Base-by-base conservation (phyloP, 116 monocot genomes). In the Posidonia oceanica region DNA sequence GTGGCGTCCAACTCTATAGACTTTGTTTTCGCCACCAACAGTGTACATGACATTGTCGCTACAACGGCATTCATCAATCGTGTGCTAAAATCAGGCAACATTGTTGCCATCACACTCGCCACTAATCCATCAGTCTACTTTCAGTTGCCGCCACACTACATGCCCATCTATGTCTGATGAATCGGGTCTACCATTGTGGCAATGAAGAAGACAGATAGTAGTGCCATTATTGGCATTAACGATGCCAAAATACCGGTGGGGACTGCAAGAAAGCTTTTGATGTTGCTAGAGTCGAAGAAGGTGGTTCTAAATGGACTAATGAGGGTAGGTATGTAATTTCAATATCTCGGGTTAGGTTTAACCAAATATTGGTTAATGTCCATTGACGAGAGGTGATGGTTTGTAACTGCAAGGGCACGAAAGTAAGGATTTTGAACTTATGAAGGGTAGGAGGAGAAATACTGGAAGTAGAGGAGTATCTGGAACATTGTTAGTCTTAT, bases 251-350 rank as follows among this genome's bases (percentile, higher is more conserved):
- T 6, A 14, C 54, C 4, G 52, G 13, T 52, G 72, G 37, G 16
- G 62, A 37, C 8, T 29, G 60, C 37, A 21, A 62, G 86, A 78
- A 71, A 85, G 39, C 81, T 87, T 2, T 61, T 84, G 48, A 59
- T 75, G 16, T 67, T 85, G 15, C 68, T 72, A 36, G 23, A 65
- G 53, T 51, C 77, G 54, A 83, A 81, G 75, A 77, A 83, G 18
- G 81, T 76, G 29, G 87, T 66, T 36, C 64, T 85, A 40, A 69
- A 70, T 14, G 68, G 61, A 59, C 78, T 87, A 13, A 29, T 29
- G 29, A 29, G 29, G 29, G 0, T 29, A 29, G 29, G 29, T 29
- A 29, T 29, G 29, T 29, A 29, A 29, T 29, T 29, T 29, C 29
- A 29, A 29, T 29, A 29, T 29, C 29, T 29, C 29, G 1, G 29